A percentile compares a stretch with the other conserved stretches of the same genome.
Conservation (phyloP, 805 yeast genomes). For the Teunomyces gatunensis region DNA sequence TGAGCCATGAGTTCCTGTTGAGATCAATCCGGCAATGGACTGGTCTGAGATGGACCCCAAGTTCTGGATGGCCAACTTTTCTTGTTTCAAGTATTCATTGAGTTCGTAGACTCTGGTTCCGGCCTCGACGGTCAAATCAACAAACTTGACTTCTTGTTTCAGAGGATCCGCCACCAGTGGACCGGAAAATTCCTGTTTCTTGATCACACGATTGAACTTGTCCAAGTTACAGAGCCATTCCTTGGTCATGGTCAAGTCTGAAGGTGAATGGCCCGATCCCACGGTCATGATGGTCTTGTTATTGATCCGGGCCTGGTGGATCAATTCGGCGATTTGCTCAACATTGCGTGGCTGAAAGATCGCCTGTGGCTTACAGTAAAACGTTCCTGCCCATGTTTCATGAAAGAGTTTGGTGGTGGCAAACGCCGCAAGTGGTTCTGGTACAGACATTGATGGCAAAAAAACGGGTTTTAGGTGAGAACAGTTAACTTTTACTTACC, state of each 20-base stretch:
- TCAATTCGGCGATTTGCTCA: conserved; percentile 67
- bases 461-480: too few species aligned
- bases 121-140: conserved; percentile 93
- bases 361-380: conserved; percentile 68
- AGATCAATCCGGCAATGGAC: conserved; percentile 90
- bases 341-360: conserved; percentile 73
- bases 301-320: conserved; percentile 57
- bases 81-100: conserved; percentile 59
- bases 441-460: conserved; percentile 26
- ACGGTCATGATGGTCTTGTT: conserved; percentile 74
- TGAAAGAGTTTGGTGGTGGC: conserved; percentile 47
- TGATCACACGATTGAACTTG: conserved; percentile 57
- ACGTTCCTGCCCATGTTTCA: conserved; percentile 90
- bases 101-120: conserved; percentile 79
- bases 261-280: conserved; percentile 96
- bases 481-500: background rate
- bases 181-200: conserved; percentile 46
- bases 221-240: conserved; percentile 91
- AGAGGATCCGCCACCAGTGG: conserved; percentile 27
- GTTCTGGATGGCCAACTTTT: conserved; percentile 80
- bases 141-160: conserved; percentile 52
- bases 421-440: conserved; percentile 31
- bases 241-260: conserved; percentile 80
- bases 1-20: conserved; percentile 97
- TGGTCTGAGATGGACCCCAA: conserved; percentile 93